These are phyloP conservation scores for Rhododendron molle DNA, from an alignment of 148 eudicot genomes.

Conservation along the genomic window DNA sequence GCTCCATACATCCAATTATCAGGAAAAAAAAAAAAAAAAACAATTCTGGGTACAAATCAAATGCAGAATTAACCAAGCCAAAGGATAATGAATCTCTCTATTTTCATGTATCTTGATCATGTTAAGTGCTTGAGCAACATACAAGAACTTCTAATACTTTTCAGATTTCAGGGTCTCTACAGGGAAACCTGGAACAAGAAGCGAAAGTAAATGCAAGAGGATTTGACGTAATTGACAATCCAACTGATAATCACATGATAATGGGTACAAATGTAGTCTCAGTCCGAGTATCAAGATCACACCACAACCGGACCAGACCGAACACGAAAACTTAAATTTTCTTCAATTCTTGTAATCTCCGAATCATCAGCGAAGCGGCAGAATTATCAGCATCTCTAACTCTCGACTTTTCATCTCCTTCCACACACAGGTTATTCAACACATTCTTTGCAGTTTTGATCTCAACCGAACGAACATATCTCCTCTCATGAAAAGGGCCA, in stretches of 20 bases:
- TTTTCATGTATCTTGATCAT: not conserved
- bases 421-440: conserved; percentile 3
- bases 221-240: not conserved
- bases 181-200: not conserved
- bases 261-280: not conserved
- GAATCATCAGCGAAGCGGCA: conserved; percentile 71
- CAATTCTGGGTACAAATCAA: too few relatives aligned
- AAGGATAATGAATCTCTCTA: too few relatives aligned
- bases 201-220: not conserved
- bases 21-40: too few relatives aligned
- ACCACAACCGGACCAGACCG: too few relatives aligned
- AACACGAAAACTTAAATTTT: conserved; percentile 12
- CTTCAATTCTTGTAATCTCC: conserved; percentile 27
- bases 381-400: conserved; percentile 36
- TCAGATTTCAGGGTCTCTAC: not conserved
- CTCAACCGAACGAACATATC: conserved; percentile 51
- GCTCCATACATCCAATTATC: too few relatives aligned
- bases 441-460: conserved; percentile 31
- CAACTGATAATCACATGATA: not conserved
- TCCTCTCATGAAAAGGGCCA: conserved; percentile 63
- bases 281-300: too few relatives aligned
- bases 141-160: not conserved
- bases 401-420: conserved; percentile 46
- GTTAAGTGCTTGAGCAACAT: not conserved
- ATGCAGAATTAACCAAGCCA: too few relatives aligned